Conservation (phyloP, 148 eudicot species). For the Chenopodium formosanum region DNA sequence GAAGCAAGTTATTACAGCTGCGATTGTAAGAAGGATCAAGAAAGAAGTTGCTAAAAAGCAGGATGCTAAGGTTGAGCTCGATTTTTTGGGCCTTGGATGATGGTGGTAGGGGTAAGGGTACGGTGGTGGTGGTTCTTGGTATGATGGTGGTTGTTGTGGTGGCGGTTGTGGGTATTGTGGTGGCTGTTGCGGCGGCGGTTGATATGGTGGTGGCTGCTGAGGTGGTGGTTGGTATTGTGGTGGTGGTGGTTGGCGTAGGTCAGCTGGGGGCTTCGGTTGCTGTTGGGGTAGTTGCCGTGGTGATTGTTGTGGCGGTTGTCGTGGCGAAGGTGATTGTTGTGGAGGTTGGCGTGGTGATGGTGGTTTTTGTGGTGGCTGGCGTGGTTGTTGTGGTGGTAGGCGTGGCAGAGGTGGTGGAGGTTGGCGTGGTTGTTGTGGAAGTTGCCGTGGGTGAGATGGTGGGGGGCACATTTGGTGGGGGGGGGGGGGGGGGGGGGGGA, state of each 20-base stretch:
- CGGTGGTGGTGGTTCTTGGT: slow-evolving; percentile 9
- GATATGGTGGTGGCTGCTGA: background rate
- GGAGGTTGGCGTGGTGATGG: background rate
- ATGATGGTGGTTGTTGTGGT: background rate
- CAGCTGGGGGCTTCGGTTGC: too few relatives aligned
- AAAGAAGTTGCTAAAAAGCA: slow-evolving; percentile 69
- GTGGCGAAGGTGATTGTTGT: background rate
- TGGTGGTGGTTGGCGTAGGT: background rate
- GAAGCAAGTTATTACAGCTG: slow-evolving; percentile 46
- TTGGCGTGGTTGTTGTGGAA: background rate
- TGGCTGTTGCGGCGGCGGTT: background rate
- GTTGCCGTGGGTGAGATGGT: background rate
- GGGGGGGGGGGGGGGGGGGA: background rate
- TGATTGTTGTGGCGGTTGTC: background rate
- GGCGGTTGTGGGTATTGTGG: slow-evolving; percentile 19
- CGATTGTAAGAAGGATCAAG: slow-evolving; percentile 43
- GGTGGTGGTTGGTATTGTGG: background rate
- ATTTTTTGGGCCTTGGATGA: slow-evolving; percentile 34
- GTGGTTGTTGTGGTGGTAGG: background rate
- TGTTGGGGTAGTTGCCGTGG: background rate
- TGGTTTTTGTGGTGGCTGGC: background rate
- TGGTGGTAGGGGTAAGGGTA: slow-evolving; percentile 11
- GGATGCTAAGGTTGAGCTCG: slow-evolving; percentile 47
- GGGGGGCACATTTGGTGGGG: slow-evolving; percentile 11
- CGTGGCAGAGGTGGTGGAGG: background rate